Evolutionary conservation across 2,329 filamentous ascomycete species (phyloP).

Genomic region (Parasarocladium wereldwijsianum): DNA sequence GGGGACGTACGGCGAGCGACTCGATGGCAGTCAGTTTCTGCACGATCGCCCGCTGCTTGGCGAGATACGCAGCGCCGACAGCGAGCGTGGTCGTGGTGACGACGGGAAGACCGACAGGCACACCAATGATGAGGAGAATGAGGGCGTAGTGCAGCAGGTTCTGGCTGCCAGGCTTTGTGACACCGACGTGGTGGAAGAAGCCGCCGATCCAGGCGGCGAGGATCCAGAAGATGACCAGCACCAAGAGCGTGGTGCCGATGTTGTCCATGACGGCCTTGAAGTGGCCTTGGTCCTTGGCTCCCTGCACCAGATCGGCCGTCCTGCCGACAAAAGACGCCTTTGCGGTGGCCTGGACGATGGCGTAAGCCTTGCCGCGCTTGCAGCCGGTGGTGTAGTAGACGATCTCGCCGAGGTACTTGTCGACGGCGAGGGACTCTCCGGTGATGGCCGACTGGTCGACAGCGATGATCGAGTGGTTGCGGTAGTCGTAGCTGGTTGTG

Average conservation of each 20-base stretch:
- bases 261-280: conserved; percentile 78
- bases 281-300: conserved; percentile 61
- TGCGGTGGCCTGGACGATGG: conserved; percentile 51
- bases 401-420: conserved; percentile 64
- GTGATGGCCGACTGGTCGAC: conserved; percentile 71
- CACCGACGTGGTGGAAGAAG: conserved; percentile 59
- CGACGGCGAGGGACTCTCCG: conserved; percentile 64
- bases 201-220: conserved; percentile 62
- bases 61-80: conserved; percentile 63
- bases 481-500: conserved; percentile 24
- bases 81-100: conserved; percentile 66
- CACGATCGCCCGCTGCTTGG: conserved; percentile 64
- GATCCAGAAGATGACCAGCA: conserved; percentile 67
- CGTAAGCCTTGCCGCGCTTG: conserved; percentile 67
- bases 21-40: conserved; percentile 70
- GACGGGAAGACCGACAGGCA: conserved; percentile 65
- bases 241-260: conserved; percentile 59
- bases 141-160: conserved; percentile 55
- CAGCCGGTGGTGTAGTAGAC: conserved; percentile 71
- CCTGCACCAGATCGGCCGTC: conserved; percentile 59
- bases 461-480: conserved; percentile 53
- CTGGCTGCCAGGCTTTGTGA: conserved; percentile 39
- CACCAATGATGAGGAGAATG: conserved; percentile 63
- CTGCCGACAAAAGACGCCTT: conserved; percentile 64
- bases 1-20: conserved; percentile 41